These are phyloP conservation scores for Herpetomonas samuelpessoai DNA, from an alignment of 208 protist species.

Conservation along the genomic window DNA sequence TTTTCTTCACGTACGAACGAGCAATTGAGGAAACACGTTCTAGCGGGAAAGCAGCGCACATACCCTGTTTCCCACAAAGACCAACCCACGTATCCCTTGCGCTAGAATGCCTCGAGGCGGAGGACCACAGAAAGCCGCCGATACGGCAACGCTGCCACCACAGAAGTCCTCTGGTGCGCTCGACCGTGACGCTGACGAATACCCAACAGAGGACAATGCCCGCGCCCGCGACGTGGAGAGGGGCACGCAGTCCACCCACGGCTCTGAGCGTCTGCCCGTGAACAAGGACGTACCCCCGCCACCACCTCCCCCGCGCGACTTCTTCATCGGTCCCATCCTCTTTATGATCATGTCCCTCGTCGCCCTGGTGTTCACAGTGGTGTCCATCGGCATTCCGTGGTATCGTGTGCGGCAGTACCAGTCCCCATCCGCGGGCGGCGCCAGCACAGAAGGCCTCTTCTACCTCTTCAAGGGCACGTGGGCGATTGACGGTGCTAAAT, in stretches of 20 bases:
- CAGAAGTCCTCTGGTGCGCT: slow-evolving; percentile 2
- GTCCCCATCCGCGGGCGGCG: slow-evolving; percentile 12
- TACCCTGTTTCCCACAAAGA: too few relatives aligned
- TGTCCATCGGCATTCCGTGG: slow-evolving; percentile 63
- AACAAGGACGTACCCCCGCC: slow-evolving; percentile 13
- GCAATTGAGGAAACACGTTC: too few relatives aligned
- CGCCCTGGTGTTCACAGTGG: slow-evolving; percentile 40
- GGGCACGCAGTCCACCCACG: background rate
- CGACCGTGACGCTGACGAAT: slow-evolving; percentile 10
- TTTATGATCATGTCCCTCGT: slow-evolving; percentile 31
- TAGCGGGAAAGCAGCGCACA: too few relatives aligned
- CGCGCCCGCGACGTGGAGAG: background rate
- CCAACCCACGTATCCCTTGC: too few relatives aligned
- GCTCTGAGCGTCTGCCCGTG: slow-evolving; percentile 1
- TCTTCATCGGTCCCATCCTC: slow-evolving; percentile 41
- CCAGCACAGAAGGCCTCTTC: slow-evolving; percentile 31
- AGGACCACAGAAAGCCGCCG: background rate
- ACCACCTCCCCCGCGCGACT: slow-evolving; percentile 48
- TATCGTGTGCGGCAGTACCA: slow-evolving; percentile 63
- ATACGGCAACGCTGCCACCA: background rate
- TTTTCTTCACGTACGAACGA: too few relatives aligned
- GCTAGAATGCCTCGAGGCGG: too few relatives aligned
- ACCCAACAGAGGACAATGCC: slow-evolving; percentile 8
- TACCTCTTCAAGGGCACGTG: slow-evolving; percentile 47
- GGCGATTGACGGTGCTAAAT: slow-evolving; percentile 19